Conservation (phyloP, 202 grass and related monocot genomes). For the Schoenoplectus triqueter region DNA sequence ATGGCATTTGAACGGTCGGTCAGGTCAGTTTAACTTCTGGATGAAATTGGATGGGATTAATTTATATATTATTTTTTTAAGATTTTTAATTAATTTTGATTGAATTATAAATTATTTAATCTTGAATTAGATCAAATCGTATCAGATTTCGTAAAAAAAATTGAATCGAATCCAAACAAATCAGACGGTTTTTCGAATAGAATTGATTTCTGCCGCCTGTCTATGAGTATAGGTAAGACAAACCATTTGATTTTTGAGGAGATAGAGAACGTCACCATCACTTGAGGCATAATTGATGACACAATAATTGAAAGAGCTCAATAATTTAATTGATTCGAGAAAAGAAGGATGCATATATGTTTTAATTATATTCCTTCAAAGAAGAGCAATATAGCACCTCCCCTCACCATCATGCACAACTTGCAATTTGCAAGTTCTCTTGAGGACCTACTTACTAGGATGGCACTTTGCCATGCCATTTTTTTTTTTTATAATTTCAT, state of each 20-base stretch:
- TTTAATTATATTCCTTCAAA: constrained; percentile 18
- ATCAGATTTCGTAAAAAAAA: too few species aligned
- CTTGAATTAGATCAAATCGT: too few species aligned
- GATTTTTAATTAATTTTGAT: too few species aligned
- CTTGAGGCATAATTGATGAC: constrained; percentile 12
- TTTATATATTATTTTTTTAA: too few species aligned
- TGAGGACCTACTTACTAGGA: constrained; percentile 19
- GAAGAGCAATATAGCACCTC: constrained; percentile 19
- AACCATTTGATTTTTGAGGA: constrained; percentile 10
- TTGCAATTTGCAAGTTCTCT: not conserved
- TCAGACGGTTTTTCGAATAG: too few species aligned
- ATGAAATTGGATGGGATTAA: too few species aligned
- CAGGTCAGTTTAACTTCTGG: too few species aligned
- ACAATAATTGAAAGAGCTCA: constrained; percentile 10
- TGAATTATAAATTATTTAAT: too few species aligned
- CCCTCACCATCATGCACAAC: constrained; percentile 11
- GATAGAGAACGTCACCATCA: constrained; percentile 22
- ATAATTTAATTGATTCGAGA: constrained; percentile 36
- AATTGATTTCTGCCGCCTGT: too few species aligned
- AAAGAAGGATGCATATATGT: constrained; percentile 26
- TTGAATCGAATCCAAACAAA: too few species aligned
- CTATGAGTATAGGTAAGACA: constrained; percentile 2
- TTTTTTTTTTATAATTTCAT: not conserved
- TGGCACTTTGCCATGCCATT: constrained; percentile 30
- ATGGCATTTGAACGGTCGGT: too few species aligned